Evolutionary conservation across 2,329 filamentous ascomycete species (phyloP), one percentile per base, ranked within the genome.

Genomic region (Paraphaeosphaeria minitans): DNA sequence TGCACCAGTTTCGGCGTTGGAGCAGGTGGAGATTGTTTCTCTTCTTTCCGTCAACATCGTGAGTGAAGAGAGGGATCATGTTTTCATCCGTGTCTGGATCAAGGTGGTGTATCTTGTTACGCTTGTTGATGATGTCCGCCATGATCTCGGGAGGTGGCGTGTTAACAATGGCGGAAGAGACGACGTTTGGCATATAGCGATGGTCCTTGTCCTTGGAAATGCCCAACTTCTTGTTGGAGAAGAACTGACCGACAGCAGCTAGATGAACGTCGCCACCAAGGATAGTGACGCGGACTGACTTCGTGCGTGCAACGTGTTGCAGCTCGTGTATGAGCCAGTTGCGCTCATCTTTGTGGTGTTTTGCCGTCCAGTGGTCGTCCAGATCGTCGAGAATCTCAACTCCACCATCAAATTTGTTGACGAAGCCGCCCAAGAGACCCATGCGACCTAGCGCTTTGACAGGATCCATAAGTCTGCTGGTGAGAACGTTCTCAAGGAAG

Each of bases 321-420:
- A 99, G 81, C 69, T 97, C 93, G 73, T 95, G 90, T 42, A 99
- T 87, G 62, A 98, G 83, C 76, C 91, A 89, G 62, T 89, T 91
- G 52, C 95, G 87, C 78, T 99, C 95, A 27, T 87, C 84, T 75
- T 98, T 99, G 80, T 98, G 93, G 72, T 93, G 91, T 73, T 92
- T 96, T 39, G 94, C 92, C 0, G 94, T 97, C 95, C 95, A 99
- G 74, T 99, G 94, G 75, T 98, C 95, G 73, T 97, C 94, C 10
- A 97, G 80, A 68, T 96, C 93, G 72, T 97, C 93, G 29, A 96
- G 81, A 14, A 98, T 91, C 76, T 98, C 95, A 6, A 95, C 90
- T 19, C 92, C 92, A 22, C 92, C 93, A 70, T 97, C 93, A 67
- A 97, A 93, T 66, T 90, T 90, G 79, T 97, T 97, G 41, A 96